Conservation (phyloP, 192 early-diverging fungal genomes). For the Funneliformis mosseae region DNA sequence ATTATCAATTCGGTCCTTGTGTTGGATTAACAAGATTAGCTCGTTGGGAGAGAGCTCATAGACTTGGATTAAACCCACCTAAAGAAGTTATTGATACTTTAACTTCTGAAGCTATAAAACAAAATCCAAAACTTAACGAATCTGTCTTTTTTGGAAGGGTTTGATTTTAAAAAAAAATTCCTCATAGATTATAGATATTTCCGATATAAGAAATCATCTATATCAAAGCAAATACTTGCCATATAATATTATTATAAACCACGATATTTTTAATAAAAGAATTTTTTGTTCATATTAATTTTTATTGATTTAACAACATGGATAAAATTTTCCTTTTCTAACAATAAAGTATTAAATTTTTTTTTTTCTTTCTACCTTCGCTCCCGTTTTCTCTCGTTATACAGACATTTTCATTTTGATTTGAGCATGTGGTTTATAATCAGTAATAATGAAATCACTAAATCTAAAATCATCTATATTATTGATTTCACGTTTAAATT, state of each 20-base stretch:
- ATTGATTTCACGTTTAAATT: conserved; percentile 47
- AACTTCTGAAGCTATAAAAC: neutral
- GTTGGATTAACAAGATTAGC: conserved; percentile 57
- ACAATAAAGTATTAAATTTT: too few relatives aligned
- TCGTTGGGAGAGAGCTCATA: conserved; percentile 56
- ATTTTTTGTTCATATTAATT: too few relatives aligned
- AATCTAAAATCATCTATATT: conserved; percentile 74
- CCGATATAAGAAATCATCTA: too few relatives aligned
- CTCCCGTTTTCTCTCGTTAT: conserved; percentile 36
- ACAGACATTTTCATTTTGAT: conserved; percentile 97
- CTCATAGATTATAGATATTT: too few relatives aligned
- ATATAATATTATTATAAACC: too few relatives aligned
- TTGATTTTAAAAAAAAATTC: too few relatives aligned
- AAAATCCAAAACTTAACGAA: neutral
- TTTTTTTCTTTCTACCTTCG: neutral
- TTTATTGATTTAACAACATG: too few relatives aligned
- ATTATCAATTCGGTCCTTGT: conserved; percentile 48
- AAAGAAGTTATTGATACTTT: conserved; percentile 30
- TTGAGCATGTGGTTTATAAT: conserved; percentile 84
- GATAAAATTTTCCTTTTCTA: too few relatives aligned
- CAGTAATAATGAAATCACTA: conserved; percentile 80
- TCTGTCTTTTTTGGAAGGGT: neutral
- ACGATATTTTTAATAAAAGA: too few relatives aligned
- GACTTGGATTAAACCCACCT: conserved; percentile 52
- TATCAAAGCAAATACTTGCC: too few relatives aligned